Percentiles rank a stretch among this genome's conserved stretches.
Evolutionary conservation across 169 alveolate genomes (phyloP).

Genomic region (Plasmodium berghei): DNA sequence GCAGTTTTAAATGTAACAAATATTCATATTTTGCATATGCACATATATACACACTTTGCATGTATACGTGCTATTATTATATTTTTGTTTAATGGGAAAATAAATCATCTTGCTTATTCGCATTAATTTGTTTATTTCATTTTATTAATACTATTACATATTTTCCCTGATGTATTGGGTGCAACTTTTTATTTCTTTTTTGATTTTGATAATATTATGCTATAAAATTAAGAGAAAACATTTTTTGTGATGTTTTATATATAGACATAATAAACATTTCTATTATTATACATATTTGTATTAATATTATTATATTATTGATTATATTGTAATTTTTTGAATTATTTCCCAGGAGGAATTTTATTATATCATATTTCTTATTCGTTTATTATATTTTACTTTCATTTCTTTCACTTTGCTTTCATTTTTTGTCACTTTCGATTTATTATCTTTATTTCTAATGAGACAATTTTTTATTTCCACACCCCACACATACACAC

Average conservation of each 20-base stretch:
- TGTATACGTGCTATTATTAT: neutral
- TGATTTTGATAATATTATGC: neutral
- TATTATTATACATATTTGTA: neutral
- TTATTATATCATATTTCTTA: neutral
- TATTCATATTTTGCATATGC: slow-evolving; percentile 12
- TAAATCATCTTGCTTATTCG: neutral
- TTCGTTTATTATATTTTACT: neutral
- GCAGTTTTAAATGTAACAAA: slow-evolving; percentile 3
- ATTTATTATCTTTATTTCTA: neutral
- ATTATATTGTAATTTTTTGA: neutral
- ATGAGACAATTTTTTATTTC: slow-evolving; percentile 9
- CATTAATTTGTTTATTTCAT: slow-evolving; percentile 8
- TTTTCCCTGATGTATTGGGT: neutral
- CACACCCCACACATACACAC: neutral
- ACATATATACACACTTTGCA: slow-evolving; percentile 11
- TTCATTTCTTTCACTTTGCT: neutral
- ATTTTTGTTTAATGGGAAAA: slow-evolving; percentile 9
- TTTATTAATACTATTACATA: neutral
- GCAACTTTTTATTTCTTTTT: neutral
- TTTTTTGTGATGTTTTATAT: neutral
- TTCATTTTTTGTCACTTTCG: neutral
- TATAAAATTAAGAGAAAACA: slow-evolving; percentile 3
- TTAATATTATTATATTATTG: neutral
- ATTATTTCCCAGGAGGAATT: neutral
- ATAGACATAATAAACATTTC: neutral